Evolutionary conservation across 2,329 filamentous ascomycete species (phyloP), one percentile per base, ranked within the genome.

Genomic region (Pestalotiopsis sp.): DNA sequence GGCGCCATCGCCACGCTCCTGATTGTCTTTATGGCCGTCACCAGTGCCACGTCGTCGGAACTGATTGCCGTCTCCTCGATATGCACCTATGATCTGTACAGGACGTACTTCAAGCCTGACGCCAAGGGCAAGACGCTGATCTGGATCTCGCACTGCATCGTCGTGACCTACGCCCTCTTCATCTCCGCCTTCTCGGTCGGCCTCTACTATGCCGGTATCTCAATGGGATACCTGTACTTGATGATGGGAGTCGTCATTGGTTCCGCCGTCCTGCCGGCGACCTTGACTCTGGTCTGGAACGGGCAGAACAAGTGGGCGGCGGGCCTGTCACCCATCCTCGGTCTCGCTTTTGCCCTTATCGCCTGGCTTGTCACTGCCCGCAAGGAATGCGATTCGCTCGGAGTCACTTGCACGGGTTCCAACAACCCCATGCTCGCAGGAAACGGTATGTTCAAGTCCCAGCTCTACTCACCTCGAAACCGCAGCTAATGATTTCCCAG

Each of bases 191-290:
- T 97, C 80, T 91, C 91, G 0, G 93, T 93, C 0, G 93, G 92
- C 0, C 87, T 96, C 0, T 89, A 84, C 78, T 92, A 92, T 71
- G 90, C 89, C 2, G 91, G 92, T 23, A 92, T 97, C 70, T 91
- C 89, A 12, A 96, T 97, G 93, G 94, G 94, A 12, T 97, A 95
- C 75, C 85, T 97, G 3, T 97, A 97, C 76, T 83, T 97, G 1
- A 88, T 97, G 77, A 97, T 97, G 94, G 95, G 94, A 7, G 92
- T 94, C 65, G 93, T 97, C 75, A 96, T 97, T 76, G 94, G 91
- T 0, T 89, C 92, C 0, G 94, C 93, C 3, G 94, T 97, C 3
- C 86, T 97, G 13, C 94, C 95, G 0, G 93, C 93, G 0, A 91
- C 93, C 0, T 83, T 97, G 71, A 93, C 93, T 0, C 86, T 97